Conservation (phyloP, 768 basidiomycete genomes). For the Sporobolomyces phaffii region DNA sequence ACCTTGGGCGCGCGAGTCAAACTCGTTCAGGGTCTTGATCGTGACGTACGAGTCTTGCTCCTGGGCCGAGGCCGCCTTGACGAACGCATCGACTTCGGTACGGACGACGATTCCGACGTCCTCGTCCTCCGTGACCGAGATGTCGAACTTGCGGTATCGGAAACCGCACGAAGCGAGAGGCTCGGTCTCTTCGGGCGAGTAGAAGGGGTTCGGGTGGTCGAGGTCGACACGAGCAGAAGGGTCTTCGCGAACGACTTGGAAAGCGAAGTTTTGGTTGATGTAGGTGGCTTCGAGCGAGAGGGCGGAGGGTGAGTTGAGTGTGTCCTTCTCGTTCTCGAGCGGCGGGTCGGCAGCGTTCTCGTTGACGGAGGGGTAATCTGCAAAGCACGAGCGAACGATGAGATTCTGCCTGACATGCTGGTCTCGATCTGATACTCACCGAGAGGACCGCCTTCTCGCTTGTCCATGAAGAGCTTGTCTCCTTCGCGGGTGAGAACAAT, state of each 20-base stretch:
- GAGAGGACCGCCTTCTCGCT: conserved; percentile 86
- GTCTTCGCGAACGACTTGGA: conserved; percentile 82
- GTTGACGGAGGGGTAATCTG: conserved; percentile 89
- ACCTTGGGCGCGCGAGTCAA: conserved; percentile 81
- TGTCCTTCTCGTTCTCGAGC: conserved; percentile 61
- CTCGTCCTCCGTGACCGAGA: conserved; percentile 71
- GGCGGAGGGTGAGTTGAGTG: conserved; percentile 84
- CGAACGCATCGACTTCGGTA: conserved; percentile 91
- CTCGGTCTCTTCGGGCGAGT: conserved; percentile 84
- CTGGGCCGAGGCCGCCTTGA: conserved; percentile 47
- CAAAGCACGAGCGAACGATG: too few species aligned
- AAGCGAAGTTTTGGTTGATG: conserved; percentile 97
- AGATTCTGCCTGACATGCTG: too few species aligned
- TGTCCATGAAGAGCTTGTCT: conserved; percentile 90
- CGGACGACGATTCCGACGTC: conserved; percentile 84
- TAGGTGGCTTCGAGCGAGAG: conserved; percentile 95
- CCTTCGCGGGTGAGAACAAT: conserved; percentile 91
- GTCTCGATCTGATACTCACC: conserved; percentile 48
- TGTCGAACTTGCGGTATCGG: conserved; percentile 89
- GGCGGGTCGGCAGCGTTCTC: conserved; percentile 96
- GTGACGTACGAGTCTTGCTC: conserved; percentile 69
- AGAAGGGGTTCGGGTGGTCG: conserved; percentile 88
- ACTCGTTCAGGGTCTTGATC: conserved; percentile 93
- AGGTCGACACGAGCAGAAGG: conserved; percentile 63
- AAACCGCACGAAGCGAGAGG: conserved; percentile 94